Conservation (phyloP, 805 yeast species). For the Maudiozyma pseudohumilis region DNA sequence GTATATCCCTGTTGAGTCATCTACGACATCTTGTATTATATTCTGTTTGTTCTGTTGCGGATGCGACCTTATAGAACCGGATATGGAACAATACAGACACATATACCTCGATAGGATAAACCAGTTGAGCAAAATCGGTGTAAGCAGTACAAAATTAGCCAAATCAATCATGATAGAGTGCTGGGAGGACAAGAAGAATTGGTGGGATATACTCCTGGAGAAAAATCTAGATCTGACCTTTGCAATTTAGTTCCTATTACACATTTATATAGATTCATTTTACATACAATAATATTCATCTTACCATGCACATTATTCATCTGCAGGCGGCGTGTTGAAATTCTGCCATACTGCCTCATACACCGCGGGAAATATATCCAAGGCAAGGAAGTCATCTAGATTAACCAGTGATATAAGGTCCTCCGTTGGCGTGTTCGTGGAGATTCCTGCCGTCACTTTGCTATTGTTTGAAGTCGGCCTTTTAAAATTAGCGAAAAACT, state of each 20-base stretch:
- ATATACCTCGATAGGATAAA: conserved; percentile 8
- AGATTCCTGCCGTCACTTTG: not conserved
- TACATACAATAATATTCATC: not conserved
- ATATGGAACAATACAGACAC: conserved; percentile 7
- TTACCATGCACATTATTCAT: not conserved
- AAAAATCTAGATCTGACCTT: conserved; percentile 14
- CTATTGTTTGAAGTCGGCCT: not conserved
- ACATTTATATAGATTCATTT: not conserved
- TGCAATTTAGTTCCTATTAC: conserved; percentile 7
- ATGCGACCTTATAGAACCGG: conserved; percentile 13
- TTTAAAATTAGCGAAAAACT: conserved; percentile 2
- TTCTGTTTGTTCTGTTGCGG: conserved; percentile 19
- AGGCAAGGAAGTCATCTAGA: conserved; percentile 3
- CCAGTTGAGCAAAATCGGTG: conserved; percentile 10
- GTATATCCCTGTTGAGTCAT: conserved; percentile 6
- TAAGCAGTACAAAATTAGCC: conserved; percentile 16
- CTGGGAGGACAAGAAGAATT: conserved; percentile 13
- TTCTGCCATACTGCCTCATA: conserved; percentile 3
- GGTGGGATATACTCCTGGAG: conserved; percentile 18
- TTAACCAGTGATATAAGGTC: not conserved
- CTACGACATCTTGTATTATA: conserved; percentile 11
- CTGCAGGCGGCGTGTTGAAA: not conserved
- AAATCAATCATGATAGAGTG: conserved; percentile 15
- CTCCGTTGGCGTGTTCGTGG: not conserved
- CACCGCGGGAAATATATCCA: conserved; percentile 5